Evolutionary conservation across 768 basidiomycete genomes (phyloP).

Genomic region (Leccinellum luteum): DNA sequence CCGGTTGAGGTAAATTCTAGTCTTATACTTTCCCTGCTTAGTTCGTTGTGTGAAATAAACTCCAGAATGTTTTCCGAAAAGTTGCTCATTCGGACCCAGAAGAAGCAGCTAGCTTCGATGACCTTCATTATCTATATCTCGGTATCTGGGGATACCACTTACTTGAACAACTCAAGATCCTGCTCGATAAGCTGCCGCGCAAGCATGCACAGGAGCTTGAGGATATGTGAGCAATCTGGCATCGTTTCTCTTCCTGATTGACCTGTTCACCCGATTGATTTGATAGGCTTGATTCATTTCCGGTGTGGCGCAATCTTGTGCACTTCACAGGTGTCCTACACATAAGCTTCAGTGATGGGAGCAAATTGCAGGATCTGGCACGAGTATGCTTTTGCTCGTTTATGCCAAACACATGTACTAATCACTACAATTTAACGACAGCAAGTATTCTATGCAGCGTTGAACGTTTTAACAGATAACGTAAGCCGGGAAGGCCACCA

Average conservation of each 20-base stretch:
- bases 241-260: background rate
- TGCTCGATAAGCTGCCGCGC: too few relatives aligned
- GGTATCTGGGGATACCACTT: background rate
- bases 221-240: background rate
- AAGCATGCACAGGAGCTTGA: background rate
- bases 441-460: background rate
- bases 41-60: background rate
- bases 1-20: background rate
- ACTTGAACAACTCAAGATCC: background rate
- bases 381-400: background rate
- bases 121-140: background rate
- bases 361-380: slow-evolving; percentile 1
- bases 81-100: background rate
- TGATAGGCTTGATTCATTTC: background rate
- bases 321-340: slow-evolving; percentile 1
- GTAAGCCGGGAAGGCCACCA: too few relatives aligned
- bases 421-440: background rate
- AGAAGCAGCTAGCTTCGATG: background rate
- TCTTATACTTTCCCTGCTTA: background rate
- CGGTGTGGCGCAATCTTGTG: background rate
- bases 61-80: background rate
- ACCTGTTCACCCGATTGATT: background rate
- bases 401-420: background rate
- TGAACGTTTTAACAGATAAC: too few relatives aligned
- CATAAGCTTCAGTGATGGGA: slow-evolving; percentile 1